Evolutionary conservation across 495 filamentous ascomycete species (phyloP), one percentile per base, ranked within the genome.

Genomic region (Aspergillus hancockii): DNA sequence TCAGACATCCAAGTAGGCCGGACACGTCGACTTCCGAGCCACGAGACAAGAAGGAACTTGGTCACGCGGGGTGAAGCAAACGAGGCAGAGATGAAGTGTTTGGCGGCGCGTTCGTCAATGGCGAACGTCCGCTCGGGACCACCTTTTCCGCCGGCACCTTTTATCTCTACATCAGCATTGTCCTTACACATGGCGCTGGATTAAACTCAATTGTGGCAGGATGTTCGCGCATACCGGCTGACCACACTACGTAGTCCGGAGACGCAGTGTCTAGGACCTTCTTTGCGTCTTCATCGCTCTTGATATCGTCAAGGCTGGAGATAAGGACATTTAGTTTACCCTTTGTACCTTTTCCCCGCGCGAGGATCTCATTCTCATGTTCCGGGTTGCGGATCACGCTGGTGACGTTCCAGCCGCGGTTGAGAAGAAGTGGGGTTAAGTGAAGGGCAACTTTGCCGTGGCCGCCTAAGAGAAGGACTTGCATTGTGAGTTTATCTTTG

Each of bases 391-490:
- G 88, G 68, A 96, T 88, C 43, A 94, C 77, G 70, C 86, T 90
- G 55, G 87, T 91, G 23, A 96, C 84, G 59, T 80, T 81, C 85
- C 90, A 92, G 59, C 83, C 83, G 59, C 85, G 82, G 46, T 84
- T 81, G 55, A 92, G 80, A 38, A 93, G 84, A 54, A 90, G 78
- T 1, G 85, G 85, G n/a, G 90, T 94, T 12, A 93, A 78, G n/a
- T 88, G 77, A 40, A 88, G 83, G 57, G 89, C 83, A 49, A 94
- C 71, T 70, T 90, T 91, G 73, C 91, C 91, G 76, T 90, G 90
- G 63, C 90, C 90, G 60, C 91, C 91, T 41, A 95, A 85, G 41
- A 94, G 74, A 50, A 92, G 83, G 55, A 91, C 83, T 65, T 85
- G 74, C 73, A 77, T 75, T 54, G 47, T 74, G 63, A 9, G 13